Conservation (phyloP, 306 rosid species). For the Prunus padus region DNA sequence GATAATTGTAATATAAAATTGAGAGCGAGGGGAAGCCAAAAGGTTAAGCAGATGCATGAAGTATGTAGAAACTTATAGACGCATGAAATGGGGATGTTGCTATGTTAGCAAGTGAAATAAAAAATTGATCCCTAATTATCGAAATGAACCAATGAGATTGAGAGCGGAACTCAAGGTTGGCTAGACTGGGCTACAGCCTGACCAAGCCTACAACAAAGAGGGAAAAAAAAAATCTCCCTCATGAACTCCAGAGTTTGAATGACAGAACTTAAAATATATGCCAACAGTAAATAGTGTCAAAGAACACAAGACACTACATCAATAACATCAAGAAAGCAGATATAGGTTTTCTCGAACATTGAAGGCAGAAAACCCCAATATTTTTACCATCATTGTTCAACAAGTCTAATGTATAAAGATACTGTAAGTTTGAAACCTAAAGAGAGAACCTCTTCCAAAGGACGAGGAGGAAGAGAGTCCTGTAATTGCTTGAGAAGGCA, state of each 20-base stretch:
- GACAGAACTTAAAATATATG: neutral
- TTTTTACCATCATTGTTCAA: neutral
- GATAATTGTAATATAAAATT: neutral
- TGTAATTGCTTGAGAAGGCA: slow-evolving; percentile 79
- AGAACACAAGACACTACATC: neutral
- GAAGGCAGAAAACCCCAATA: neutral
- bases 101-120: too few relatives aligned
- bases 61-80: neutral
- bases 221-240: too few relatives aligned
- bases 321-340: slow-evolving; percentile 7
- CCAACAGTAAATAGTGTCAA: neutral
- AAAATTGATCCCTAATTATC: too few relatives aligned
- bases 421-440: neutral
- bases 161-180: neutral
- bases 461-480: slow-evolving; percentile 98
- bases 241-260: too few relatives aligned
- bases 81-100: too few relatives aligned
- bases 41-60: neutral
- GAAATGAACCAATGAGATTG: too few relatives aligned
- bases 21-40: neutral
- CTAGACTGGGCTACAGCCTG: neutral
- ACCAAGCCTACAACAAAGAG: neutral
- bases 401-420: neutral
- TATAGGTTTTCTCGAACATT: neutral
- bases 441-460: slow-evolving; percentile 73